Base-by-base conservation (phyloP, 1,139 yeast species). In the Yamadazyma sp. region DNA sequence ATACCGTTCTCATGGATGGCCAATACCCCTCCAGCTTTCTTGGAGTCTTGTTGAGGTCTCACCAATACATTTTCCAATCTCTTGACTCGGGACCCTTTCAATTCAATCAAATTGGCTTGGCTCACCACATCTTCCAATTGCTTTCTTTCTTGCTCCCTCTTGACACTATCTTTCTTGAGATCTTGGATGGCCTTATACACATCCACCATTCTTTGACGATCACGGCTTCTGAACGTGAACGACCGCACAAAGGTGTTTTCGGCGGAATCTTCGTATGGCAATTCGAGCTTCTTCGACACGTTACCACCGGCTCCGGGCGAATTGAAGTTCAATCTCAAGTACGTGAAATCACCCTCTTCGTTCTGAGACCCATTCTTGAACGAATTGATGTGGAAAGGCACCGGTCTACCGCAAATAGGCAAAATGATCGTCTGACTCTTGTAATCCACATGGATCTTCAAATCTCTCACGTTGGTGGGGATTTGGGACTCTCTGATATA, bases 1-100 rank as follows among this genome's bases (percentile, higher is more conserved):
- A 94, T 76, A 76, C 98, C 98, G 59, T 92, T 94, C 57, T 89
- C 96, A 62, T 92, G 98, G 46, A 92, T 88, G 49, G 88, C 89
- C 43, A 92, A 77, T 13, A 84, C 78, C 25, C 98, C 97, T 13
- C 97, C 94, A 27, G 86, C 82, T 61, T 96, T 87, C 62, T 90
- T 94, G 22, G 96, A 86, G 58, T 92, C 98, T 1, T 97, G 97
- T 40, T 92, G 89, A 27, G 98, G 98, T 59, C 98, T 82, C 31
- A 90, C 84, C 59, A 83, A 89, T 3, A 92, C 92, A 46, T 86
- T 84, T 45, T 90, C 97, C 47, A 92, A 70, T 59, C 92, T 80
- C 62, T 83, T 82, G 31, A 95, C 87, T 54, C 97, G 78, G 20
- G 87, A 78, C 4, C 78, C 77, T 60, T 82, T 82, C 46, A 85